phyloP scores from a whole-genome alignment of 176 grass and related monocot species.

The Metroxylon sagu region DNA sequence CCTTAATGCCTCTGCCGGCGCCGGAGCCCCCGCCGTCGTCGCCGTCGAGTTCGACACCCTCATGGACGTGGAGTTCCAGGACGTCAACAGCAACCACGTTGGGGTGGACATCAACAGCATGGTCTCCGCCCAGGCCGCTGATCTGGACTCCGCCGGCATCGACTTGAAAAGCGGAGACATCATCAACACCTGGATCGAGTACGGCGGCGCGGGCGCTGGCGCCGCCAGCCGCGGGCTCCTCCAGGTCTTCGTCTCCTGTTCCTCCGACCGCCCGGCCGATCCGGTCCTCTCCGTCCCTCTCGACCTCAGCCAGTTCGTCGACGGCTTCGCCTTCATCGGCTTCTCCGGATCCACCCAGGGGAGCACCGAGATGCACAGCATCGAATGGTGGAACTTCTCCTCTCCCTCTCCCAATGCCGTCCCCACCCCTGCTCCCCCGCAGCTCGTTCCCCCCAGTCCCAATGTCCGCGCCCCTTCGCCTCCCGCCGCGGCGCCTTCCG shows the following conservation, averaged over 20 bases:
- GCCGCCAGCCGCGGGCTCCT: slow-evolving; percentile 3
- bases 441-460: background rate
- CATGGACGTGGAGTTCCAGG: slow-evolving; percentile 71
- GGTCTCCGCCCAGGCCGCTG: slow-evolving; percentile 48
- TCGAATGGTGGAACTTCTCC: slow-evolving; percentile 97
- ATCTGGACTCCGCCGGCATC: slow-evolving; percentile 34
- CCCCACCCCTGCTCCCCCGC: slow-evolving; percentile 1
- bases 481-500: slow-evolving; percentile 20
- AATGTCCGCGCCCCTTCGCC: slow-evolving; percentile 6
- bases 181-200: slow-evolving; percentile 86
- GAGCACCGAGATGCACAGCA: slow-evolving; percentile 81
- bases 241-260: slow-evolving; percentile 67
- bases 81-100: slow-evolving; percentile 71
- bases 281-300: slow-evolving; percentile 44
- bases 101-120: slow-evolving; percentile 65
- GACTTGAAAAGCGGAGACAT: slow-evolving; percentile 52
- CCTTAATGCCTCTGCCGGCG: slow-evolving; percentile 6
- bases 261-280: slow-evolving; percentile 21
- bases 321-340: slow-evolving; percentile 47
- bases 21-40: slow-evolving; percentile 15
- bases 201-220: slow-evolving; percentile 16
- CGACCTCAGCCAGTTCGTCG: slow-evolving; percentile 30
- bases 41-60: slow-evolving; percentile 91
- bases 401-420: slow-evolving; percentile 1
- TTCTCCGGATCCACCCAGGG: slow-evolving; percentile 88